A percentile compares a stretch with the other conserved stretches of the same genome.
phyloP scores from a whole-genome alignment of 2,329 filamentous ascomycete genomes.

The Chaetomium globosum region DNA sequence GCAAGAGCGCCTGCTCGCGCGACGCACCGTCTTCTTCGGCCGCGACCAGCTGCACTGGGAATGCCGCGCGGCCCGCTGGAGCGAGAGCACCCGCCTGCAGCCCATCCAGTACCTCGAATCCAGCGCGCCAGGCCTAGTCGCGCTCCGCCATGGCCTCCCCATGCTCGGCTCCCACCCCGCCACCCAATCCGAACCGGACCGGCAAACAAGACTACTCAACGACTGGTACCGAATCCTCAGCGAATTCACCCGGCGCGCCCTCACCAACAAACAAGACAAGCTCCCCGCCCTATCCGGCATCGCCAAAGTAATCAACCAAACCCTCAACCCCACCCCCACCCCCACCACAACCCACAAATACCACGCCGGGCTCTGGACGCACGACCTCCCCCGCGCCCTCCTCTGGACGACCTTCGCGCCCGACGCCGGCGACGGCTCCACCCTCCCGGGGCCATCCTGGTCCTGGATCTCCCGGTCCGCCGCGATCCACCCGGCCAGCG shows the following conservation, averaged over 20 bases:
- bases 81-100: background rate
- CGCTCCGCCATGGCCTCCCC: no score
- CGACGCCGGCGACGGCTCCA: background rate
- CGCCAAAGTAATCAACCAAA: background rate
- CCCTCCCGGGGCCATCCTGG: background rate
- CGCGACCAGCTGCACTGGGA: background rate
- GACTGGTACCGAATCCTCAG: background rate
- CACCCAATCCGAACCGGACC: background rate
- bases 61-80: background rate
- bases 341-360: background rate
- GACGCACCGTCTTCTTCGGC: slow-evolving; percentile 15
- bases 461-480: background rate
- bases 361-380: background rate
- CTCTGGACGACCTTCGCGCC: background rate
- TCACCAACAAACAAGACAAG: background rate
- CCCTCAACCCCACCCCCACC: background rate
- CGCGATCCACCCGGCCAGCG: no score
- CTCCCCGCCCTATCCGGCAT: background rate
- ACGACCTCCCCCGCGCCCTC: background rate
- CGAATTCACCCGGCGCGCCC: background rate
- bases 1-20: slow-evolving; percentile 27
- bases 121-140: no score
- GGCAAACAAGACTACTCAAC: background rate
- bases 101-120: background rate
- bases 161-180: background rate